Evolutionary conservation across 495 filamentous ascomycete genomes (phyloP), one percentile per base, ranked within the genome.

Genomic region (Tuber brumale): DNA sequence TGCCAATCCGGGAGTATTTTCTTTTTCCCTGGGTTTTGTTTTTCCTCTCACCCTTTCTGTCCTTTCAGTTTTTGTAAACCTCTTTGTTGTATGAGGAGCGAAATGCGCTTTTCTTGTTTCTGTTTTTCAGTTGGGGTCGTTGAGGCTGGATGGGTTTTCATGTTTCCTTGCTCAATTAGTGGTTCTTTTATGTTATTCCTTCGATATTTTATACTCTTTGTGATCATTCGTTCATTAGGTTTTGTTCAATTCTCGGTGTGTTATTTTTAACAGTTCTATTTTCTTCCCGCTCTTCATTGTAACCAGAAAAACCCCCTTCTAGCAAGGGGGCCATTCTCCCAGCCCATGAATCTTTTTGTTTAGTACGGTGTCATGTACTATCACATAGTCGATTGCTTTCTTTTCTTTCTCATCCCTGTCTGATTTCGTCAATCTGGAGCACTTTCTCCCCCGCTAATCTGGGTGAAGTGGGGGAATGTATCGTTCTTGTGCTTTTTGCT

Each of bases 391-490:
- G 57, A 35, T 19, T 66, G 27, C 57, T 66, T 66, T 66, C 27
- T 66, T 66, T 66, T 66, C 57, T 66, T 66, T 66, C 57, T 35
- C 57, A 35, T 35, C 57, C 57, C 27, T 66, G 57, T 66, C 57
- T 66, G 57, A 35, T 66, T 66, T 66, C 27, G 31, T 35, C 27
- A 31, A 66, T 66, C 57, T 35, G 57, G 57, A 66, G 57, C 57
- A 66, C 57, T 66, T 31, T n/a, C 31, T 66, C 31, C 57, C 57
- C 57, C 27, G 27, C 57, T 0, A 66, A 35, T 66, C 57, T 35
- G 14, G 57, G 57, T 19, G 27, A 35, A 31, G 27, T 66, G 57
- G 27, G 27, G 57, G 57, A 66, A 35, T 66, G 57, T 66, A 35
- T 8, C 57, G 57, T 66, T 57, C 23, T 57, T 66, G 27, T 66